Conservation (phyloP, 2,329 filamentous ascomycete genomes). For the Coleophoma cylindrospora region DNA sequence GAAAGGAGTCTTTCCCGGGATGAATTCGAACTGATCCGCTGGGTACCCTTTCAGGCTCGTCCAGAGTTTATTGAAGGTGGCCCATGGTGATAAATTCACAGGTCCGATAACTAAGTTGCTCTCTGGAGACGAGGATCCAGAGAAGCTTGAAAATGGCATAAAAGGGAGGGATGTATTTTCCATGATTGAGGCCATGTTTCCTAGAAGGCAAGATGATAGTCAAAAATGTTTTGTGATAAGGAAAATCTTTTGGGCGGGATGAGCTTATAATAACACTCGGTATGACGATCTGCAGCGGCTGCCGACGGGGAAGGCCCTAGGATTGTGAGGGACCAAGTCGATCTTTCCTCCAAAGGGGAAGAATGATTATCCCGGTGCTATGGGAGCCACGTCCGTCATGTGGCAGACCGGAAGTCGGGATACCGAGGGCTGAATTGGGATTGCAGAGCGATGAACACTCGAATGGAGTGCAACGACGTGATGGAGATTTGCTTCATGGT, state of each 20-base stretch:
- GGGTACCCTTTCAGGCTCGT: slow-evolving; percentile 14
- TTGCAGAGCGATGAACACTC: no score
- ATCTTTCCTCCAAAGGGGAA: background rate
- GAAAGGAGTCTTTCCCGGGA: slow-evolving; percentile 15
- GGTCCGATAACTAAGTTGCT: slow-evolving; percentile 4
- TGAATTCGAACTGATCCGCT: slow-evolving; percentile 15
- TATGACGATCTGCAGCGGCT: no score
- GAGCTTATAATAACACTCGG: no score
- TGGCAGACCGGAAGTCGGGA: background rate
- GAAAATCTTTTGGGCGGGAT: no score
- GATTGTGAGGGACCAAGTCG: no score
- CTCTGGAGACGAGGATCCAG: slow-evolving; percentile 2
- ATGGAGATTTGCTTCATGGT: no score
- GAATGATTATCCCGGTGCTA: background rate
- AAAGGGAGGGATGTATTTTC: background rate
- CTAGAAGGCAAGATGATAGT: no score
- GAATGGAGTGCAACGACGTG: no score
- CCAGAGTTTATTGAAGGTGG: slow-evolving; percentile 14
- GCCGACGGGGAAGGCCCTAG: no score
- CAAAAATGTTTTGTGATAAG: no score
- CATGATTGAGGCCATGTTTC: slow-evolving; percentile 3
- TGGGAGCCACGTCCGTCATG: slow-evolving; percentile 7
- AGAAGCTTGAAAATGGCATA: slow-evolving; percentile 10
- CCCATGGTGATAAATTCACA: slow-evolving; percentile 15
- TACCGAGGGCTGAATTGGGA: background rate